Percentiles rank a stretch among this genome's conserved stretches.
phyloP scores from a whole-genome alignment of 805 yeast species.

The Ogataea philodendri region DNA sequence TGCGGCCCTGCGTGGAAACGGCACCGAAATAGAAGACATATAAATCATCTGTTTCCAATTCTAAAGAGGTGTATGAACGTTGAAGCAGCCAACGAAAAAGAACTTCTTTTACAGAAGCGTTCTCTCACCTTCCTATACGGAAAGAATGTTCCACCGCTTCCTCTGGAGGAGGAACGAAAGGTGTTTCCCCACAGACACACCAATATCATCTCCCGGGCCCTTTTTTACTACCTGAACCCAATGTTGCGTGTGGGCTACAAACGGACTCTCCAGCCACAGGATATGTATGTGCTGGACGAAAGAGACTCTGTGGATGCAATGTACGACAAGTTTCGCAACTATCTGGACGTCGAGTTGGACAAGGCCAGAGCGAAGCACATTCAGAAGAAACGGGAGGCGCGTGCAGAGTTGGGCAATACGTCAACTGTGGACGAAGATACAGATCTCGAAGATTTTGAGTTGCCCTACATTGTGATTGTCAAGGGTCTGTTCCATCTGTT shows the following conservation, averaged over 20 bases:
- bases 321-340: slow-evolving; percentile 36
- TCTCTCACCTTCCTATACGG: slow-evolving; percentile 49
- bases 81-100: slow-evolving; percentile 6
- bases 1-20: no score
- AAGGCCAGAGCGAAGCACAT: slow-evolving; percentile 31
- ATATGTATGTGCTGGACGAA: slow-evolving; percentile 49
- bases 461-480: slow-evolving; percentile 27
- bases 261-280: slow-evolving; percentile 65
- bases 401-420: slow-evolving; percentile 23
- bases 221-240: slow-evolving; percentile 70
- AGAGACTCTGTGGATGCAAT: slow-evolving; percentile 42
- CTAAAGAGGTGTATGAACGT: no score
- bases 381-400: slow-evolving; percentile 29
- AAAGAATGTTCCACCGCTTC: slow-evolving; percentile 50
- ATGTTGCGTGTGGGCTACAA: slow-evolving; percentile 65
- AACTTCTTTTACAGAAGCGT: slow-evolving; percentile 40
- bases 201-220: slow-evolving; percentile 42
- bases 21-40: no score
- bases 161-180: slow-evolving; percentile 48
- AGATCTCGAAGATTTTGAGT: slow-evolving; percentile 28
- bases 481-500: slow-evolving; percentile 49
- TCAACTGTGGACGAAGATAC: slow-evolving; percentile 17
- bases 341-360: slow-evolving; percentile 34
- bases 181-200: slow-evolving; percentile 46
- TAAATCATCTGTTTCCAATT: no score